These are phyloP conservation scores for Phyllosticta citribraziliensis DNA, from an alignment of 2,329 filamentous ascomycete species.

Conservation along the genomic window DNA sequence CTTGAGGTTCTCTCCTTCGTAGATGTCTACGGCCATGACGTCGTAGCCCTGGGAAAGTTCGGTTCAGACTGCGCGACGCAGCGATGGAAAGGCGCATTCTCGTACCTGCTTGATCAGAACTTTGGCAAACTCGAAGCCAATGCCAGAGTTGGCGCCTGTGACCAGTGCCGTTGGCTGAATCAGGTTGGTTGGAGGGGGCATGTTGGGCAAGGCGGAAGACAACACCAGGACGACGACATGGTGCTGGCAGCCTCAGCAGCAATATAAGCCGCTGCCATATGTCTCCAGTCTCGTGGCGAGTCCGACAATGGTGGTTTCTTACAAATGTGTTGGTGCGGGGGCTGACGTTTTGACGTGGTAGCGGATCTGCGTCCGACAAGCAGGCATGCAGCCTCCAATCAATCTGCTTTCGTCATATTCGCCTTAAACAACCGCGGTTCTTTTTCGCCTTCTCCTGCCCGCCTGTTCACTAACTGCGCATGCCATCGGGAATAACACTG, in stretches of 20 bases:
- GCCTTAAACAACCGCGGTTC: not conserved
- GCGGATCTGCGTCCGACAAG: not conserved
- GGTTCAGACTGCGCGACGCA: not conserved
- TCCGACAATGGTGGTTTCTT: not conserved
- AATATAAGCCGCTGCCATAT: not conserved
- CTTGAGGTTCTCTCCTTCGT: conserved; percentile 22
- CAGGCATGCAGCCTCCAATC: not conserved
- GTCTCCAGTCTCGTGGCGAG: too few species aligned
- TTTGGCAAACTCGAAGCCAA: conserved; percentile 28
- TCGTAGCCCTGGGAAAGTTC: conserved; percentile 18
- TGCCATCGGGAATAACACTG: not conserved
- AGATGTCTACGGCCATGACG: conserved; percentile 23
- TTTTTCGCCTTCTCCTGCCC: not conserved
- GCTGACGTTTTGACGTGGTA: not conserved
- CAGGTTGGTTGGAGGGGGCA: not conserved
- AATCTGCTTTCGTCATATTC: not conserved
- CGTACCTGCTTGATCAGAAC: conserved; percentile 21
- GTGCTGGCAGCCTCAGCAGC: not conserved
- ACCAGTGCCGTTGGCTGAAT: conserved; percentile 27
- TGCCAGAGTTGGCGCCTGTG: conserved; percentile 34
- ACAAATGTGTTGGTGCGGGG: not conserved
- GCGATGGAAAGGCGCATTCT: not conserved
- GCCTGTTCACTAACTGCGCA: not conserved
- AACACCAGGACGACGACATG: not conserved
- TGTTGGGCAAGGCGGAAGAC: not conserved